Evolutionary conservation across 129 eudicot genomes (phyloP), one percentile per base, ranked within the genome.

Genomic region (Logfia minima): DNA sequence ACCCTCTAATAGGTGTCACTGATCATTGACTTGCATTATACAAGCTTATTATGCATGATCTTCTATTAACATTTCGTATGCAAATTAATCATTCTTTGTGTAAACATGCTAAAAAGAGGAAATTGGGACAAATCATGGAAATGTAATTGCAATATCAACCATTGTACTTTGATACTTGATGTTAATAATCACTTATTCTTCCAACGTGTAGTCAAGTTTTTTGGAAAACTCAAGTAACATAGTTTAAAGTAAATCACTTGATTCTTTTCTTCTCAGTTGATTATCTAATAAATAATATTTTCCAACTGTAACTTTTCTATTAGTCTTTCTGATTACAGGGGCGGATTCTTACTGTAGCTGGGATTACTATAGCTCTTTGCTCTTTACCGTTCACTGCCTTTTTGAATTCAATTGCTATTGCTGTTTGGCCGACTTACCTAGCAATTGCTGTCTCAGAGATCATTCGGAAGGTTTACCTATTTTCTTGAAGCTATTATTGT

Each of bases 351-450:
- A 85, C 97, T 29, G 37, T 83, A 75, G 92, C 91, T 64, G 97
- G 98, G 72, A 88, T 94, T 77, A 91, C 98, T 74, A 26, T 64
- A 60, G 98, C 98, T 73, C 87, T 94, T 45, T 87, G 97, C 81
- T 74, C 90, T 79, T 83, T 96, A 69, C 98, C 98, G 13, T 65
- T 89, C 71, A 83, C 86, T 64, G 88, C 88, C 17, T 83, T 84
- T 76, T 11, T 82, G 69, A 94, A 94, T 76, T 74, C 86, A 62
- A 83, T 91, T 80, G 93, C 92, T 74, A 80, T 94, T 53, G 90
- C 97, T 80, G 81, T 94, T 48, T 91, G 96, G 93, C 98, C 98
- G 34, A 86, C 97, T 75, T 94, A 96, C 89, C 67, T 87, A 31
- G 80, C 84, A 11, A 88, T 93, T 77, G 96, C 98, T 66, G 75